These are phyloP conservation scores for Lachnellula suecica DNA, from an alignment of 2,329 filamentous ascomycete species.

Conservation along the genomic window DNA sequence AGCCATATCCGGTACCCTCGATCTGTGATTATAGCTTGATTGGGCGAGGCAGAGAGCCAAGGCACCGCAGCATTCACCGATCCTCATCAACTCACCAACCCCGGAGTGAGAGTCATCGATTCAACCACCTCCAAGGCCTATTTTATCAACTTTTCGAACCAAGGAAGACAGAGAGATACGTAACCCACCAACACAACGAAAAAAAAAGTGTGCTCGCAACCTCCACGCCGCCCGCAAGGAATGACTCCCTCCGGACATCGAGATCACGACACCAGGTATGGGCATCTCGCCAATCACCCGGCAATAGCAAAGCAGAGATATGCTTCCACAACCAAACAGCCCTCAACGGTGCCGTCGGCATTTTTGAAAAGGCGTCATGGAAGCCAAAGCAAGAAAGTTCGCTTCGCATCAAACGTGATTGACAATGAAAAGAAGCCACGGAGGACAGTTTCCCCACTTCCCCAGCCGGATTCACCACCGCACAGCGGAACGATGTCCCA, in stretches of 20 bases:
- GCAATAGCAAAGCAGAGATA: not conserved
- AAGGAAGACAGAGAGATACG: not conserved
- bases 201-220: not conserved
- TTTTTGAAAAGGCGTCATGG: not conserved
- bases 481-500: not conserved
- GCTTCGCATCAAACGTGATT: conserved; percentile 17
- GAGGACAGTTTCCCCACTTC: not conserved
- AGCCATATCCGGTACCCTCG: conserved; percentile 32
- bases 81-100: conserved; percentile 21
- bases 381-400: conserved; percentile 16
- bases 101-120: conserved; percentile 19
- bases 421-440: conserved; percentile 11
- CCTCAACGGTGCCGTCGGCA: not conserved
- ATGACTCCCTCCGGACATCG: not conserved
- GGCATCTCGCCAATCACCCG: not conserved
- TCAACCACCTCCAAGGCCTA: conserved; percentile 10
- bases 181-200: not conserved
- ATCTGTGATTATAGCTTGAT: conserved; percentile 27
- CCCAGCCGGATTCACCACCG: not conserved
- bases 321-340: not conserved
- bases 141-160: conserved; percentile 16
- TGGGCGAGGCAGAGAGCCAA: conserved; percentile 20
- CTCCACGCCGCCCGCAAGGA: not conserved
- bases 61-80: conserved; percentile 20
- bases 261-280: not conserved